Evolutionary conservation across 306 rosid species (phyloP).

Genomic region (Pyrus bretschneideri): DNA sequence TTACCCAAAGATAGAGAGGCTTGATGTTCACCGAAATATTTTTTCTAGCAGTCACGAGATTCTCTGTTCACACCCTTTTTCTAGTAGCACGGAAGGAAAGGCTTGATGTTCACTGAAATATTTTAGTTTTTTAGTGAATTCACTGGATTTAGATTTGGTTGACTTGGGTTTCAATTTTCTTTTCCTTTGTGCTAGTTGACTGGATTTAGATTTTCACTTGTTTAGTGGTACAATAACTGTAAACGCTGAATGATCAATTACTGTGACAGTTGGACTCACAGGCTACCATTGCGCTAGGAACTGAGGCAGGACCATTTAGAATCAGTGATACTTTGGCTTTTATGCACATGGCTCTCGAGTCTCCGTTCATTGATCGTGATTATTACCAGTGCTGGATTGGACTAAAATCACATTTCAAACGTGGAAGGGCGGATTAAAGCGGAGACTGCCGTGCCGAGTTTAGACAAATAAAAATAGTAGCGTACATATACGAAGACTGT

Average conservation of each 20-base stretch:
- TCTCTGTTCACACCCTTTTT: background rate
- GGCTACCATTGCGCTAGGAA: slow-evolving; percentile 68
- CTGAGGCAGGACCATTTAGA: slow-evolving; percentile 56
- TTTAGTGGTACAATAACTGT: background rate
- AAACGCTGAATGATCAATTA: background rate
- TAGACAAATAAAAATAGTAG: background rate
- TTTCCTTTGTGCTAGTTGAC: background rate
- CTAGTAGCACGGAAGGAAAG: background rate
- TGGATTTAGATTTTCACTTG: background rate
- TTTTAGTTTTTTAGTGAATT: background rate
- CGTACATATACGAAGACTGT: background rate
- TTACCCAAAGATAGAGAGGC: too few species aligned
- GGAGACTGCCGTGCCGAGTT: background rate
- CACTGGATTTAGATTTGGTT: background rate
- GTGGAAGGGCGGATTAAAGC: background rate
- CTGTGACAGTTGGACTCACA: slow-evolving; percentile 11
- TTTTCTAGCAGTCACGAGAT: too few species aligned
- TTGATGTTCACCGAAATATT: background rate
- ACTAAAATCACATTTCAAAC: slow-evolving; percentile 60
- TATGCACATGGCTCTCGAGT: slow-evolving; percentile 67
- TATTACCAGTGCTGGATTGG: slow-evolving; percentile 96
- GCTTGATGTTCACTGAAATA: background rate
- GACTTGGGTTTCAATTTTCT: background rate
- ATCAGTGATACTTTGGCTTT: slow-evolving; percentile 77
- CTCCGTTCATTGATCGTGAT: slow-evolving; percentile 72